A percentile compares a stretch with the other conserved stretches of the same genome.
Conservation (phyloP, 2,329 filamentous ascomycete genomes). For the Setomelanomma holmii region DNA sequence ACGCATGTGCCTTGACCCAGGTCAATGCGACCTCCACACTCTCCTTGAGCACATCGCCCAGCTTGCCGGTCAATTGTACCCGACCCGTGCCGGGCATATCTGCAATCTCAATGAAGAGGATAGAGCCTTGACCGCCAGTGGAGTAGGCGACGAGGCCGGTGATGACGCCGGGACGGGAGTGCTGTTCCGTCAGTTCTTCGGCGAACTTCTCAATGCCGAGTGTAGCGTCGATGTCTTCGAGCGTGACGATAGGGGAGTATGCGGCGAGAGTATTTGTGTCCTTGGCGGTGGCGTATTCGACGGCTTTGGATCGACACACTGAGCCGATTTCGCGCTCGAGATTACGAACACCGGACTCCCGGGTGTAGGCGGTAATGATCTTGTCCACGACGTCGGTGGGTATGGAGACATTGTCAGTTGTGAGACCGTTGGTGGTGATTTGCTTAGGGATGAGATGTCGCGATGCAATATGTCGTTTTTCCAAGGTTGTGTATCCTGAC, state of each 20-base stretch:
- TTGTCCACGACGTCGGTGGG: constrained; percentile 87
- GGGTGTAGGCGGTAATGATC: constrained; percentile 95
- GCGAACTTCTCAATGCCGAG: constrained; percentile 93
- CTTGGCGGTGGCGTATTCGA: constrained; percentile 90
- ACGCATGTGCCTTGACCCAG: constrained; percentile 97
- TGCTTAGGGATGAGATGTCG: constrained; percentile 97
- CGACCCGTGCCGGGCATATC: constrained; percentile 94
- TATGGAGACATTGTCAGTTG: constrained; percentile 75
- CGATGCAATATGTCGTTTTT: constrained; percentile 94
- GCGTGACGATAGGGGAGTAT: constrained; percentile 76
- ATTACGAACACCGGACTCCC: constrained; percentile 94
- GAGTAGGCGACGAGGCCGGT: constrained; percentile 96
- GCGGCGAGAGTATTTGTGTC: constrained; percentile 69
- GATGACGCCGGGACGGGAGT: constrained; percentile 83
- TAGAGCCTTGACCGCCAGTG: constrained; percentile 87
- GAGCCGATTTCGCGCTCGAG: constrained; percentile 94
- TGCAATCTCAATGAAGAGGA: constrained; percentile 97
- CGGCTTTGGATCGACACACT: constrained; percentile 84
- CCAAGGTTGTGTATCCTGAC: constrained; percentile 93
- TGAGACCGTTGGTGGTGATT: constrained; percentile 86
- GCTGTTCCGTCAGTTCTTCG: constrained; percentile 91
- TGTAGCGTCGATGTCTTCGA: constrained; percentile 86
- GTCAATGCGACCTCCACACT: constrained; percentile 94
- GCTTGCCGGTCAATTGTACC: constrained; percentile 93
- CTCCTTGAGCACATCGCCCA: constrained; percentile 96